These are phyloP conservation scores for Oldenlandia corymbosa DNA, from an alignment of 257 asterid species.

Conservation along the genomic window DNA sequence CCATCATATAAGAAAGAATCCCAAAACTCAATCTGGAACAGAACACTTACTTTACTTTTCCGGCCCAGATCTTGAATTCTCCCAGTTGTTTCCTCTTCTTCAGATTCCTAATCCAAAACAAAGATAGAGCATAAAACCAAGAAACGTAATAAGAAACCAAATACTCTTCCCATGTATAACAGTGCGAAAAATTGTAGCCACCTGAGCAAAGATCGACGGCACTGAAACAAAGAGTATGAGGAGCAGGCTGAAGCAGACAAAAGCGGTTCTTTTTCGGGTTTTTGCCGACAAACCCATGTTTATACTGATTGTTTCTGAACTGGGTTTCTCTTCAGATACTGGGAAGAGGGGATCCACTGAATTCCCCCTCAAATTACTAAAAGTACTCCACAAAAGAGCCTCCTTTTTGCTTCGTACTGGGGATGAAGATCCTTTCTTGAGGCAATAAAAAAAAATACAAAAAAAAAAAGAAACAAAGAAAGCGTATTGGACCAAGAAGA, in stretches of 20 bases:
- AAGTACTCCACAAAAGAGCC: neutral
- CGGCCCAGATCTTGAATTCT: slow-evolving; percentile 55
- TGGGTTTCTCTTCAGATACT: slow-evolving; percentile 2
- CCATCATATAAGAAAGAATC: slow-evolving; percentile 6
- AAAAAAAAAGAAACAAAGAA: no score
- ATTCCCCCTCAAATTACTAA: neutral
- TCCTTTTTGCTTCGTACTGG: neutral
- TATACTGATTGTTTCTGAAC: neutral
- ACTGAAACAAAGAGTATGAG: slow-evolving; percentile 9
- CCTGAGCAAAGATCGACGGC: slow-evolving; percentile 28
- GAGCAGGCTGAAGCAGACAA: slow-evolving; percentile 14
- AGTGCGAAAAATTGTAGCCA: neutral
- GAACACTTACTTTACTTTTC: slow-evolving; percentile 56
- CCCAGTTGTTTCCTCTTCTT: slow-evolving; percentile 29
- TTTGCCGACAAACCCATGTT: slow-evolving; percentile 19
- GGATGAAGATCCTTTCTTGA: slow-evolving; percentile 9
- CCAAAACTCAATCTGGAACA: slow-evolving; percentile 1
- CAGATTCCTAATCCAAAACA: slow-evolving; percentile 35
- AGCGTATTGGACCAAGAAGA: neutral
- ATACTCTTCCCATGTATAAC: neutral
- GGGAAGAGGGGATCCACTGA: neutral
- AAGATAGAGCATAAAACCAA: slow-evolving; percentile 1
- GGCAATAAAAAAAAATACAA: neutral
- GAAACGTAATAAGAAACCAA: neutral
- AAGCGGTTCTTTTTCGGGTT: slow-evolving; percentile 2